Percentiles rank a stretch among this genome's conserved stretches.
Conservation (phyloP, 2,329 filamentous ascomycete species). For the Cadophora malorum region DNA sequence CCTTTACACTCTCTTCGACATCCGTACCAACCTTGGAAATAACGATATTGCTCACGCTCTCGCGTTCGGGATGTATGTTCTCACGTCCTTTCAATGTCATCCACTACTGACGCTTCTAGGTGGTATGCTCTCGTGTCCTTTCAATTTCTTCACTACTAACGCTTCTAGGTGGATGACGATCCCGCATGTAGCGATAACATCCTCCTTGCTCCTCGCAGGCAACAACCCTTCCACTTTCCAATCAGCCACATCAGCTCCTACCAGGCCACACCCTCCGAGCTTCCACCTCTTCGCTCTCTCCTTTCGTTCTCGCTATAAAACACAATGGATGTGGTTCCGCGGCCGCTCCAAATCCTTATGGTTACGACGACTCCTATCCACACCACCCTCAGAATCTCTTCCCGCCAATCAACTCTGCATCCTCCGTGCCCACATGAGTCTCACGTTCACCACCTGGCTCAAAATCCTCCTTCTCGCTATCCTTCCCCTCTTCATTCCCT, state of each 20-base stretch:
- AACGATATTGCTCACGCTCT: slow-evolving; percentile 33
- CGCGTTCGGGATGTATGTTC: slow-evolving; percentile 27
- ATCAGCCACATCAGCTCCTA: neutral
- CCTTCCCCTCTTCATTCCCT: slow-evolving; percentile 34
- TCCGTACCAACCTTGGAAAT: slow-evolving; percentile 24
- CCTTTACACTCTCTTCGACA: slow-evolving; percentile 27
- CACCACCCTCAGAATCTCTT: neutral
- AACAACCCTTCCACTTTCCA: slow-evolving; percentile 31
- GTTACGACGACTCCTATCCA: slow-evolving; percentile 9
- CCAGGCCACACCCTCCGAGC: neutral
- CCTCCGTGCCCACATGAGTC: neutral
- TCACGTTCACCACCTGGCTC: slow-evolving; percentile 20
- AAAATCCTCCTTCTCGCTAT: slow-evolving; percentile 19
- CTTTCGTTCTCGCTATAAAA: slow-evolving; percentile 22
- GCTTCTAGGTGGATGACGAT: slow-evolving; percentile 32
- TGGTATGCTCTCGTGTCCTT: too few relatives aligned
- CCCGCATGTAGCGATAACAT: slow-evolving; percentile 30
- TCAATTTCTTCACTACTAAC: too few relatives aligned
- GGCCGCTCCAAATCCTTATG: slow-evolving; percentile 22
- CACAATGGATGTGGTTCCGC: slow-evolving; percentile 24
- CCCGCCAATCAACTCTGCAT: neutral
- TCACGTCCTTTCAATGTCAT: neutral
- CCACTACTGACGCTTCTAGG: neutral
- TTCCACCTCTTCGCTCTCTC: slow-evolving; percentile 19
- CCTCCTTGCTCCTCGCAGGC: slow-evolving; percentile 26